Evolutionary conservation across 495 filamentous ascomycete species (phyloP).

Genomic region (Aspergillus panamensis): DNA sequence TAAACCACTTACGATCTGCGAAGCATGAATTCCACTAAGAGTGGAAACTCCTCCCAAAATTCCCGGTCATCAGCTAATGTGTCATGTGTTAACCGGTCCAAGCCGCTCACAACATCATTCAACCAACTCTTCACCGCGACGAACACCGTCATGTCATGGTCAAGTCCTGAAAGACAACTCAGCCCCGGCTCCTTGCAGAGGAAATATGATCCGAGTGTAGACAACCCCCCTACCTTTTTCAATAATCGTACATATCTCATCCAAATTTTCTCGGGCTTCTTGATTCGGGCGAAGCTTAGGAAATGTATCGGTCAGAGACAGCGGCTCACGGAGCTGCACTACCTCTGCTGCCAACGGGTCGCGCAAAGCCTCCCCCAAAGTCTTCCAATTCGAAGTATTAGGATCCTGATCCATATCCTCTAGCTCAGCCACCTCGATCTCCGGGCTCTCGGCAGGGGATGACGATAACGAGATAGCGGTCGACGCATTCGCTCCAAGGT

Average conservation of each 20-base stretch:
- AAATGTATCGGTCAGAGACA: slow-evolving; percentile 33
- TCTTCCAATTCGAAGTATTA: slow-evolving; percentile 42
- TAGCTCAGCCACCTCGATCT: slow-evolving; percentile 54
- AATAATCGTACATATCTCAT: slow-evolving; percentile 34
- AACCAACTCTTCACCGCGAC: slow-evolving; percentile 36
- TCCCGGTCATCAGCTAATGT: slow-evolving; percentile 36
- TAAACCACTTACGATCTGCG: slow-evolving; percentile 38
- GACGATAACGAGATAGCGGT: slow-evolving; percentile 47
- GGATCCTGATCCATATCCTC: slow-evolving; percentile 53
- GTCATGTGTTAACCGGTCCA: slow-evolving; percentile 30
- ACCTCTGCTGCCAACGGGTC: slow-evolving; percentile 31
- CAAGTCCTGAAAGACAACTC: slow-evolving; percentile 25
- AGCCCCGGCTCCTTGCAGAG: slow-evolving; percentile 6
- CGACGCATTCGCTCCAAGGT: slow-evolving; percentile 24
- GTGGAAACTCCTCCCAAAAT: slow-evolving; percentile 54
- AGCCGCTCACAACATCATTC: slow-evolving; percentile 28
- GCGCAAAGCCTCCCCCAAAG: slow-evolving; percentile 36
- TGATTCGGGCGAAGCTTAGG: slow-evolving; percentile 29
- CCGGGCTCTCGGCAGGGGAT: slow-evolving; percentile 48
- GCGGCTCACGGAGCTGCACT: slow-evolving; percentile 34
- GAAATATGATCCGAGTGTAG: background rate
- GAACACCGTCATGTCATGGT: slow-evolving; percentile 27
- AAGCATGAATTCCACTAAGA: slow-evolving; percentile 41
- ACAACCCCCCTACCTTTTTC: slow-evolving; percentile 40
- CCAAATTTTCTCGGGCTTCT: slow-evolving; percentile 37